Evolutionary conservation across 2,329 filamentous ascomycete species (phyloP), one percentile per base, ranked within the genome.

Genomic region (Xylariaceae sp.): DNA sequence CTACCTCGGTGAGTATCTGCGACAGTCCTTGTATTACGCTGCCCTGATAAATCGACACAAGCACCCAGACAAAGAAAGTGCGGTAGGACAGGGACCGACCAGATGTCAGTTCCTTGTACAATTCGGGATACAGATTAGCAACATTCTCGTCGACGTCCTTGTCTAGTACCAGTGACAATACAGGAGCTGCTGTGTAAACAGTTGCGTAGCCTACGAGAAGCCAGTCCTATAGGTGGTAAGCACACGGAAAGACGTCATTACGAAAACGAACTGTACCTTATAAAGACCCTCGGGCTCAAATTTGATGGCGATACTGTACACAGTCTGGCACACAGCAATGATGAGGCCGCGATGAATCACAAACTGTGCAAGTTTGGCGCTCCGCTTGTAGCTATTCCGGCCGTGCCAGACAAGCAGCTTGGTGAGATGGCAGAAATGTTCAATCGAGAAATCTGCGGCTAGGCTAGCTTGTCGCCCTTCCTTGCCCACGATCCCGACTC

Each of bases 341-440:
- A 99, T 96, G 40, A 99, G 80, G 47, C 95, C 95, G 68, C 95
- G 90, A 72, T 99, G 96, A 68, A 99, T 99, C 68, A 99, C 94
- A 74, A 99, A 99, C 73, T 98, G 96, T 0, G 91, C 92, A 21
- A 99, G 84, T 76, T 99, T 99, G 24, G 95, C 95, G 57, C 87
- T 92, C 41, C 96, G 87, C 76, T 98, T 98, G 81, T 99, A 99
- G 67, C 89, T 94, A 76, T 99, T 99, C 28, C 96, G 87, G 1
- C 95, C 95, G 72, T 99, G 96, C 95, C 96, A 99, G 33, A 99
- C 92, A n/a, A 99, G 84, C 1, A 99, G 83, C 75, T 98, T 99
- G 46, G 94, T 96, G 17, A 99, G 79, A 72, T 99, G 92, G 69
- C 88, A 90, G 75, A 99, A 99, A 69, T 97, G 93, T 58, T 92